Evolutionary conservation across 2,329 filamentous ascomycete genomes (phyloP).

Genomic region (Thielaviopsis musarum): DNA sequence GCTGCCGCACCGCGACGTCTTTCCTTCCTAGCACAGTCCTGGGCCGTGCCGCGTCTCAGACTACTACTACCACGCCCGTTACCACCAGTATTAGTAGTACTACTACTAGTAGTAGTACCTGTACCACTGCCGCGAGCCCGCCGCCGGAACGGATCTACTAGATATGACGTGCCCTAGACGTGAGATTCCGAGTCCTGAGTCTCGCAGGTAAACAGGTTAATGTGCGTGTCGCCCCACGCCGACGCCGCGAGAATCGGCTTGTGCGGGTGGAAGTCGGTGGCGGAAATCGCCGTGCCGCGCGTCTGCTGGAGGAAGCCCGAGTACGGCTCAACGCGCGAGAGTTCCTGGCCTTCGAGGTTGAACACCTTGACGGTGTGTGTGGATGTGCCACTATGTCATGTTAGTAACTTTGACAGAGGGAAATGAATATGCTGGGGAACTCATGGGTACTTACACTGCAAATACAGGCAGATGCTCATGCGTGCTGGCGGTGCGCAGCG

Average conservation of each 20-base stretch:
- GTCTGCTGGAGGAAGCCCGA: conserved; percentile 73
- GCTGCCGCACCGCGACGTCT: background rate
- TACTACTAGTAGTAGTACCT: background rate
- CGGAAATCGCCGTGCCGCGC: conserved; percentile 64
- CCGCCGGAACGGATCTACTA: conserved; percentile 7
- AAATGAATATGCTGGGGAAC: background rate
- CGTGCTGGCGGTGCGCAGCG: conserved; percentile 70
- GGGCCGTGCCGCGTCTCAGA: too few species aligned
- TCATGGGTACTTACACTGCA: conserved; percentile 52
- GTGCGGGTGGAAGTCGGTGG: conserved; percentile 91
- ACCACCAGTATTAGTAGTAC: background rate
- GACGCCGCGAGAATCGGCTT: conserved; percentile 80
- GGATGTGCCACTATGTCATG: conserved; percentile 55
- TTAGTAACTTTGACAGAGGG: background rate
- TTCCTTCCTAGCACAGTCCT: background rate
- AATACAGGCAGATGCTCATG: conserved; percentile 96
- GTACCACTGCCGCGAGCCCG: background rate
- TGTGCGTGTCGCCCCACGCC: conserved; percentile 70
- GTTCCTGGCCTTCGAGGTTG: conserved; percentile 65
- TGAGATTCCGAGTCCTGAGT: conserved; percentile 21
- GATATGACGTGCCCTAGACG: conserved; percentile 4
- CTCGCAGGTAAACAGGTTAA: conserved; percentile 71
- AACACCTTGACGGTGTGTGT: conserved; percentile 81
- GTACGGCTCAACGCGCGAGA: conserved; percentile 78
- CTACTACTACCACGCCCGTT: background rate